Conservation (phyloP, 179 eudicot species). For the Beta lomatogona region DNA sequence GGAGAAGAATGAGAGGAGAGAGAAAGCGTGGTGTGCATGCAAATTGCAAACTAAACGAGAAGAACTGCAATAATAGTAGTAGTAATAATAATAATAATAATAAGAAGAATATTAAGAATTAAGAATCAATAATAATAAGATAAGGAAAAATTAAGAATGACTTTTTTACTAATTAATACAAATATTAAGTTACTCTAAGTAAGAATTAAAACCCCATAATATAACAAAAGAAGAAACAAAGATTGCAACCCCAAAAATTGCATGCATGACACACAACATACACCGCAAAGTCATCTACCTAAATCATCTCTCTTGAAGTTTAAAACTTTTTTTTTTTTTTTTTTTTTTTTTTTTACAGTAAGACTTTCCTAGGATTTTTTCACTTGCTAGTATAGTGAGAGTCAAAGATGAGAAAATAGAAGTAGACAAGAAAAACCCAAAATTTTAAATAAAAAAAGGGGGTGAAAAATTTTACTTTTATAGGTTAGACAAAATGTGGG, state of each 20-base stretch:
- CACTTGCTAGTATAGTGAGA: no score
- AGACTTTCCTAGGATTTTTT: background rate
- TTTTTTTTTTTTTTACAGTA: no score
- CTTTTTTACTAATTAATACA: background rate
- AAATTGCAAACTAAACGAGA: constrained; percentile 19
- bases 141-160: background rate
- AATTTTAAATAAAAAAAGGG: background rate
- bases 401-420: no score
- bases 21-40: constrained; percentile 41
- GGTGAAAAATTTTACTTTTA: background rate
- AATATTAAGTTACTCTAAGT: no score
- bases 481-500: background rate
- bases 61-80: no score
- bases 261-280: constrained; percentile 28
- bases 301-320: no score
- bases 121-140: background rate
- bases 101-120: background rate
- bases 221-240: background rate
- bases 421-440: background rate
- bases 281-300: background rate
- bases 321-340: no score
- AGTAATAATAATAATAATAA: no score
- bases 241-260: constrained; percentile 2
- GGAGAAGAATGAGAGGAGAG: constrained; percentile 21
- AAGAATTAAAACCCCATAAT: background rate